A percentile compares a stretch with the other conserved stretches of the same genome.
Evolutionary conservation across 1,139 yeast genomes (phyloP).

Genomic region (Yamadazyma trypodendri): DNA sequence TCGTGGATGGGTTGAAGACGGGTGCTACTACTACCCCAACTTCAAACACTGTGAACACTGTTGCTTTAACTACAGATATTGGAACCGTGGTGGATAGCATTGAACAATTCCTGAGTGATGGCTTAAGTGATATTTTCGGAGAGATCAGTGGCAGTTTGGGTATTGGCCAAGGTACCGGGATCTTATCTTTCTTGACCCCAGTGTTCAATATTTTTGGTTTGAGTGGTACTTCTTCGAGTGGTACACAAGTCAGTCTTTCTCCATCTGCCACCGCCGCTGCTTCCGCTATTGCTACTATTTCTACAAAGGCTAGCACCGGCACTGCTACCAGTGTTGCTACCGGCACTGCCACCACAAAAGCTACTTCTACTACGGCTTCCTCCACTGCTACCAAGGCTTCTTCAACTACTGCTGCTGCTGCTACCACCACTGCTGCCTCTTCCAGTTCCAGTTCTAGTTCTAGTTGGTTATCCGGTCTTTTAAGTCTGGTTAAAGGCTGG

Average conservation of each 20-base stretch:
- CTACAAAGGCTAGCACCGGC: constrained; percentile 3
- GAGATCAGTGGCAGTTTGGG: constrained; percentile 13
- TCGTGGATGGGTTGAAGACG: constrained; percentile 19
- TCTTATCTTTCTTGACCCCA: constrained; percentile 17
- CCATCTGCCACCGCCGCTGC: constrained; percentile 12
- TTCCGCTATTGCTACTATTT: constrained; percentile 5
- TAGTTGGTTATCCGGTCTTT: constrained; percentile 9
- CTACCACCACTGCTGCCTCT: constrained; percentile 9
- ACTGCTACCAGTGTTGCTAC: constrained; percentile 1
- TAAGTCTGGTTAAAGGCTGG: constrained; percentile 12
- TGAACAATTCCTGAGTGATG: constrained; percentile 10
- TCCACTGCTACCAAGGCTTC: constrained; percentile 11
- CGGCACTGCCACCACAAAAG: constrained; percentile 5
- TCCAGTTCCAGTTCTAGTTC: constrained; percentile 7
- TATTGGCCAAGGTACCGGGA: constrained; percentile 16
- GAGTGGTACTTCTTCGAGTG: constrained; percentile 7
- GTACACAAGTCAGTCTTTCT: constrained; percentile 11
- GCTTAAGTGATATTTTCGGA: constrained; percentile 13
- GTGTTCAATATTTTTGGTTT: constrained; percentile 14
- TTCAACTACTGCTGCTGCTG: constrained; percentile 8
- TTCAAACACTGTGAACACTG: constrained; percentile 12
- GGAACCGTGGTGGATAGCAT: constrained; percentile 11
- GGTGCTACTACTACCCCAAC: constrained; percentile 18
- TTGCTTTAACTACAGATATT: constrained; percentile 14
- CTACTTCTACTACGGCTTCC: constrained; percentile 8